Percentiles rank a stretch among this genome's conserved stretches.
Conservation (phyloP, 1,284 basidiomycete genomes). For the Austropuccinia psidii region DNA sequence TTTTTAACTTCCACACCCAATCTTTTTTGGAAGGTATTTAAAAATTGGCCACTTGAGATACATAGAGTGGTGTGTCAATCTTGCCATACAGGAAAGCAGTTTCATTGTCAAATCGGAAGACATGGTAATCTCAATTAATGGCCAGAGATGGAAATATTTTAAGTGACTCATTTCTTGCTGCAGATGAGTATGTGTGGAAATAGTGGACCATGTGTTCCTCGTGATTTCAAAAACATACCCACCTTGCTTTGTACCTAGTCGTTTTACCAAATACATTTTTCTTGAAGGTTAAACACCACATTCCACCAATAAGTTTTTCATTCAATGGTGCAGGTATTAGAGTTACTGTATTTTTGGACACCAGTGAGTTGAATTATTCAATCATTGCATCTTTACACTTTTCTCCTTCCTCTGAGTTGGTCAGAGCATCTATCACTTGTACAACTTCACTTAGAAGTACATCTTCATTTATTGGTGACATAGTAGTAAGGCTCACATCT, state of each 20-base stretch:
- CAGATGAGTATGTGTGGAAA: neutral
- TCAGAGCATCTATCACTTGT: neutral
- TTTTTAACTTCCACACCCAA: neutral
- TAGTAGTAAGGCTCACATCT: no score
- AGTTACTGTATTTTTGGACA: neutral
- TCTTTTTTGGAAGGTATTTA: neutral
- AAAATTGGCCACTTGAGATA: neutral
- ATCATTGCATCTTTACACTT: neutral
- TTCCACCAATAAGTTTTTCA: conserved; percentile 6
- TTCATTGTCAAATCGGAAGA: conserved; percentile 9
- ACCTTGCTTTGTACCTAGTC: neutral
- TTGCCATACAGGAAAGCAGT: conserved; percentile 6
- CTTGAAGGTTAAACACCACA: neutral
- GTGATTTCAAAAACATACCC: conserved; percentile 21
- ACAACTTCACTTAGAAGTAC: no score
- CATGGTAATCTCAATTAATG: neutral
- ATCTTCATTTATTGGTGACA: no score
- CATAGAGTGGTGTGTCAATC: neutral
- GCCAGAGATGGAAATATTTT: neutral
- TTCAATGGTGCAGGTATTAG: neutral
- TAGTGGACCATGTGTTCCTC: neutral
- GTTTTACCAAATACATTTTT: neutral
- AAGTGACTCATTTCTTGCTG: neutral
- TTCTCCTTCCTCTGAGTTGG: neutral
- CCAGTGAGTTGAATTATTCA: neutral